phyloP scores from a whole-genome alignment of 2,329 filamentous ascomycete genomes.

The Didymella arachidicola region DNA sequence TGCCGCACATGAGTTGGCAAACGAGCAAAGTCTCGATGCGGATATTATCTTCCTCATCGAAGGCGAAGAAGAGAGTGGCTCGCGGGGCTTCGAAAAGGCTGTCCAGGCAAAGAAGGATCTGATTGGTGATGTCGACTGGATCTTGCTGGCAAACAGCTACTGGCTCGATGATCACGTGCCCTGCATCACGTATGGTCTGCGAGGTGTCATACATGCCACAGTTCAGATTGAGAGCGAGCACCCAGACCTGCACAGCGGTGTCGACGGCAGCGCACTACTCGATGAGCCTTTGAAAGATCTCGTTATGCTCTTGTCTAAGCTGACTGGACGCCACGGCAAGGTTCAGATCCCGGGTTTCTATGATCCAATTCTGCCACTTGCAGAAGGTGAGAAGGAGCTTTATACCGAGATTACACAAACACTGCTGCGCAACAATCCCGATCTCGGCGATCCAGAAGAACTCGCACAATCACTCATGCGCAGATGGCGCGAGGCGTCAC shows the following conservation, averaged over 20 bases:
- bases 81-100: conserved; percentile 85
- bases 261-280: conserved; percentile 90
- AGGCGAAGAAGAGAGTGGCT: conserved; percentile 95
- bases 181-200: conserved; percentile 91
- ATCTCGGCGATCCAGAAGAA: conserved; percentile 68
- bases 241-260: conserved; percentile 92
- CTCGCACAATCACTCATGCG: conserved; percentile 88
- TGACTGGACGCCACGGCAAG: conserved; percentile 81
- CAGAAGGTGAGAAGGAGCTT: conserved; percentile 75
- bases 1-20: conserved; percentile 86
- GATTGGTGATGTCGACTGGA: conserved; percentile 92
- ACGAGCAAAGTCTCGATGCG: conserved; percentile 82
- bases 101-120: conserved; percentile 80
- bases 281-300: conserved; percentile 94
- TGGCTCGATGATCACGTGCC: conserved; percentile 97
- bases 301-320: conserved; percentile 78
- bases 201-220: conserved; percentile 92
- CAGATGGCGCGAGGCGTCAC: conserved; percentile 91
- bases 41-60: conserved; percentile 96
- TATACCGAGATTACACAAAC: conserved; percentile 86
- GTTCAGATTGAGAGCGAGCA: conserved; percentile 85
- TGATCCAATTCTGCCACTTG: conserved; percentile 79
- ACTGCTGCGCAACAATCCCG: conserved; percentile 74
- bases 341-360: conserved; percentile 90
- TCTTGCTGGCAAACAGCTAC: conserved; percentile 95